Evolutionary conservation across 2,329 filamentous ascomycete genomes (phyloP).

Genomic region (Apiospora sp.): DNA sequence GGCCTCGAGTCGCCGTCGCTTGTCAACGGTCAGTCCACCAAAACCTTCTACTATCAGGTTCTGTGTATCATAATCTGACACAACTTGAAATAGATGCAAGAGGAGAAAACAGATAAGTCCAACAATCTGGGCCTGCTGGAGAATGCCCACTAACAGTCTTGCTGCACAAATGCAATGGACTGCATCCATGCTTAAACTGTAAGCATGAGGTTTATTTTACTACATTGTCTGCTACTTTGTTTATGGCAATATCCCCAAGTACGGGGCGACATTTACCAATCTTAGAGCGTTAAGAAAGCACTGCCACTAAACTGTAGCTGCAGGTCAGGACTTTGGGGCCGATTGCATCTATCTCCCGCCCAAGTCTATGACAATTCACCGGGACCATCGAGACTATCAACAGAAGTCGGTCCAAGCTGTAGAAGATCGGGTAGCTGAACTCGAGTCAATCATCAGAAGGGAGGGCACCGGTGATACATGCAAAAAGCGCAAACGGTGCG

Average conservation of each 20-base stretch:
- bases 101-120: slow-evolving; percentile 33
- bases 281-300: neutral
- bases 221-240: neutral
- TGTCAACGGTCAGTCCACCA: slow-evolving; percentile 27
- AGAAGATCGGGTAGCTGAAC: slow-evolving; percentile 33
- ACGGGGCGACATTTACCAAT: neutral
- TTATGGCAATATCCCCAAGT: neutral
- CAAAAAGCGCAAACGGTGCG: slow-evolving; percentile 19
- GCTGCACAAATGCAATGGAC: slow-evolving; percentile 31
- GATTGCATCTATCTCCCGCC: slow-evolving; percentile 46
- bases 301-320: neutral
- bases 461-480: slow-evolving; percentile 26
- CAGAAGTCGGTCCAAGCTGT: slow-evolving; percentile 29
- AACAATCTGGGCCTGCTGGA: slow-evolving; percentile 3
- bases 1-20: slow-evolving; percentile 33
- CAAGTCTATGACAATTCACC: slow-evolving; percentile 45
- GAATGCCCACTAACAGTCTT: neutral
- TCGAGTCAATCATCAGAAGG: slow-evolving; percentile 30
- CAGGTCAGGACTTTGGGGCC: slow-evolving; percentile 35
- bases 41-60: neutral
- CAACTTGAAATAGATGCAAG: slow-evolving; percentile 27
- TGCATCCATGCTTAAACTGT: slow-evolving; percentile 25
- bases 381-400: slow-evolving; percentile 35
- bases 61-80: neutral
- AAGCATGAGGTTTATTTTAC: neutral